Conservation (phyloP, 1,284 basidiomycete genomes). For the Erythrobasidium hasegawianum region DNA sequence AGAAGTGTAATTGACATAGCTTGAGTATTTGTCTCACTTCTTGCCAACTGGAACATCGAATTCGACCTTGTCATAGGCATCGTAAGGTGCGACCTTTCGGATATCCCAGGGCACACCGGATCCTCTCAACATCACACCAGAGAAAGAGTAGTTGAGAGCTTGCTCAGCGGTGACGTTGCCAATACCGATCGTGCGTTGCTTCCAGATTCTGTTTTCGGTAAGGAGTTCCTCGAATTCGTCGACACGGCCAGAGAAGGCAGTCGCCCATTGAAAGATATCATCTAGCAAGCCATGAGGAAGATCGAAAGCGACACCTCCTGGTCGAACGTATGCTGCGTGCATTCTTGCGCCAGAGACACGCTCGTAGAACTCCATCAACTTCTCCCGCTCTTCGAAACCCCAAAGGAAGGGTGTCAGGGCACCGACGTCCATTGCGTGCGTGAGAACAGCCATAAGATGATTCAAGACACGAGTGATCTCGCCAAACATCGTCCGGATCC, state of each 20-base stretch:
- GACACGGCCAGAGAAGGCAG: constrained; percentile 78
- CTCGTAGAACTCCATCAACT: constrained; percentile 99
- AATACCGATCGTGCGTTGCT: constrained; percentile 84
- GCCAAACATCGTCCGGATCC: constrained; percentile 96
- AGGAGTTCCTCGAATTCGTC: constrained; percentile 99
- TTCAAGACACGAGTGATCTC: constrained; percentile 96
- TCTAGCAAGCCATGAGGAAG: constrained; percentile 92
- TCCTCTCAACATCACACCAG: constrained; percentile 94
- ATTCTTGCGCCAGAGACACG: constrained; percentile 96
- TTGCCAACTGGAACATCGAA: constrained; percentile 94
- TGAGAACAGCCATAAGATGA: constrained; percentile 96
- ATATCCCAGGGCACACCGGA: constrained; percentile 95
- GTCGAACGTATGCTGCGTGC: constrained; percentile 96
- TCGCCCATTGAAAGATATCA: constrained; percentile 97
- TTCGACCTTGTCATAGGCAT: constrained; percentile 97
- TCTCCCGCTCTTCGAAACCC: constrained; percentile 99
- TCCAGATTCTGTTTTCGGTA: constrained; percentile 98
- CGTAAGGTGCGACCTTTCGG: constrained; percentile 68
- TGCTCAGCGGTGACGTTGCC: constrained; percentile 88
- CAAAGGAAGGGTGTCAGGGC: constrained; percentile 97
- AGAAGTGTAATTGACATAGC: background rate
- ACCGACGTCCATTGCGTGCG: constrained; percentile 94
- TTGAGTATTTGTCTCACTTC: no score
- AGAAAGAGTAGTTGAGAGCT: constrained; percentile 90
- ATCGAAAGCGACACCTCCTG: constrained; percentile 97